These are phyloP conservation scores for Penicillium coffeae DNA, from an alignment of 495 filamentous ascomycete genomes.

Conservation along the genomic window DNA sequence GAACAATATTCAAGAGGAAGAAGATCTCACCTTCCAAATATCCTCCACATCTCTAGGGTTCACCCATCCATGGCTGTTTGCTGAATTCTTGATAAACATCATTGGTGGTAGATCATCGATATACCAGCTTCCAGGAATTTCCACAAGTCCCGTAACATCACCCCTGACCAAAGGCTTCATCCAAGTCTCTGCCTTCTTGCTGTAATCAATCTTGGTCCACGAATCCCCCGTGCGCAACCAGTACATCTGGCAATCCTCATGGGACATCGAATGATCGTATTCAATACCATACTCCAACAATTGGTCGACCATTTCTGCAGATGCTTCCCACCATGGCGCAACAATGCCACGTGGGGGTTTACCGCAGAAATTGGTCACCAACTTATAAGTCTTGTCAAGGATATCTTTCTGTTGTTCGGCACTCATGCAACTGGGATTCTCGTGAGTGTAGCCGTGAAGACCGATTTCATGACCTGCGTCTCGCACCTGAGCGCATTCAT, in stretches of 20 bases:
- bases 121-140: conserved; percentile 67
- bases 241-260: conserved; percentile 65
- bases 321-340: conserved; percentile 65
- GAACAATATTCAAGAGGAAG: background rate
- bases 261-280: conserved; percentile 65
- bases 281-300: conserved; percentile 66
- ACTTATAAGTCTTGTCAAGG: conserved; percentile 69
- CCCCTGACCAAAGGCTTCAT: conserved; percentile 60
- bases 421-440: conserved; percentile 70
- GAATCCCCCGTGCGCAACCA: conserved; percentile 57
- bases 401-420: conserved; percentile 71
- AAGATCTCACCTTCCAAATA: conserved; percentile 45
- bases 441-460: conserved; percentile 70
- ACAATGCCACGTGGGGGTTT: conserved; percentile 70
- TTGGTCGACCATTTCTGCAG: conserved; percentile 61
- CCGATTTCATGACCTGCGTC: conserved; percentile 79
- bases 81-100: conserved; percentile 61
- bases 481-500: conserved; percentile 68
- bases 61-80: conserved; percentile 59
- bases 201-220: conserved; percentile 62
- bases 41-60: conserved; percentile 56
- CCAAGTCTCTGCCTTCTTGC: conserved; percentile 58
- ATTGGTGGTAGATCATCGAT: conserved; percentile 60
- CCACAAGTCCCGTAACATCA: conserved; percentile 53
- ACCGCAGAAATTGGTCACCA: conserved; percentile 70